A percentile compares a stretch with the other conserved stretches of the same genome.
phyloP scores from a whole-genome alignment of 1,284 basidiomycete genomes.

The Porogramme epimiltina region DNA sequence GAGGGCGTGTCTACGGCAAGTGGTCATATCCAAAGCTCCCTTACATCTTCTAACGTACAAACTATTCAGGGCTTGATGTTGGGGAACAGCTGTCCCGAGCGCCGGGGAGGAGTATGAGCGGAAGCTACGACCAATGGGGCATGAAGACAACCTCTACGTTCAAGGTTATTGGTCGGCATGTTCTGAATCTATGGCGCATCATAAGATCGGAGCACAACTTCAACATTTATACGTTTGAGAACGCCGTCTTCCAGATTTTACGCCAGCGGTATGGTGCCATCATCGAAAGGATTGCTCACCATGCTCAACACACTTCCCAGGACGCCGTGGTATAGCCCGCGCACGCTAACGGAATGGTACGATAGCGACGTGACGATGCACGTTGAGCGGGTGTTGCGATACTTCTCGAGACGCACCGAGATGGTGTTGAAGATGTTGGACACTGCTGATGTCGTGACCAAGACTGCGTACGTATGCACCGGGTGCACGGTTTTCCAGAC shows the following conservation, averaged over 20 bases:
- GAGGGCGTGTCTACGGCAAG: conserved; percentile 67
- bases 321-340: conserved; percentile 73
- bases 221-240: conserved; percentile 88
- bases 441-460: conserved; percentile 79
- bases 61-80: conserved; percentile 61
- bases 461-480: conserved; percentile 72
- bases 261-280: conserved; percentile 56
- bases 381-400: conserved; percentile 55
- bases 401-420: conserved; percentile 64
- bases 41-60: not conserved
- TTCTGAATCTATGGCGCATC: conserved; percentile 91
- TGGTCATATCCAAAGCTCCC: conserved; percentile 1
- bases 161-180: conserved; percentile 85
- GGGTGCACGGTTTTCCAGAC: not conserved
- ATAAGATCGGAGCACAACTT: conserved; percentile 86
- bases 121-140: conserved; percentile 71
- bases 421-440: conserved; percentile 82
- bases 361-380: conserved; percentile 59
- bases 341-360: conserved; percentile 78
- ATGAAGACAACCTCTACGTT: conserved; percentile 80
- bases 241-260: conserved; percentile 82
- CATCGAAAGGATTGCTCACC: not conserved
- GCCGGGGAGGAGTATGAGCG: conserved; percentile 40
- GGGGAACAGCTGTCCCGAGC: conserved; percentile 73
- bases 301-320: conserved; percentile 40